These are phyloP conservation scores for Aquilaria yunnanensis DNA, from an alignment of 345 rosid genomes.

Conservation along the genomic window DNA sequence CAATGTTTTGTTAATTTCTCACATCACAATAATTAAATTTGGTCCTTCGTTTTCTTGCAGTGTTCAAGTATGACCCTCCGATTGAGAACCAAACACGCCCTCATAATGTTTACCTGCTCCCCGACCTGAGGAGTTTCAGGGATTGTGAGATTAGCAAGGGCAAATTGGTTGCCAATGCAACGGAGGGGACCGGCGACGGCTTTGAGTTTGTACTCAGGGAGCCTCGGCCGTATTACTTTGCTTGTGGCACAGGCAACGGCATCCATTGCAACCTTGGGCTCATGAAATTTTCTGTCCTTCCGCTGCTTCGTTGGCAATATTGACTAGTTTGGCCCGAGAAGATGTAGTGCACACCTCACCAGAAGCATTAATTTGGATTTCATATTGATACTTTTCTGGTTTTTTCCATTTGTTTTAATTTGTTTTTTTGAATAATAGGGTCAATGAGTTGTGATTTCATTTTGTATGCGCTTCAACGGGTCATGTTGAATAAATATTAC, in stretches of 20 bases:
- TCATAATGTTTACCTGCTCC: slow-evolving; percentile 63
- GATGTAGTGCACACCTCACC: background rate
- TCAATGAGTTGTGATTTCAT: too few species aligned
- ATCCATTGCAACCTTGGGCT: slow-evolving; percentile 56
- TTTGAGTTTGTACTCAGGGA: slow-evolving; percentile 41
- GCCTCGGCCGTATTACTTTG: slow-evolving; percentile 52
- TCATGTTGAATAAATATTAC: too few species aligned
- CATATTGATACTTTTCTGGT: too few species aligned
- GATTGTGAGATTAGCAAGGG: slow-evolving; percentile 48
- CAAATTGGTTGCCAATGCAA: slow-evolving; percentile 35
- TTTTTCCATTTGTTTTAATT: too few species aligned
- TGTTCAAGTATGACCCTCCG: slow-evolving; percentile 68
- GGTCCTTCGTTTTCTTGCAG: slow-evolving; percentile 26
- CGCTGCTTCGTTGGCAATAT: slow-evolving; percentile 26
- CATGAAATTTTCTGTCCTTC: slow-evolving; percentile 63
- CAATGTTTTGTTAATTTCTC: background rate
- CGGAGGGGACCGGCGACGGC: slow-evolving; percentile 56
- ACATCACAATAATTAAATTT: background rate
- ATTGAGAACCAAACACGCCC: slow-evolving; percentile 29
- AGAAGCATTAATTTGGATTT: too few species aligned
- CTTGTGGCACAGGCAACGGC: slow-evolving; percentile 57
- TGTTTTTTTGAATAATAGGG: too few species aligned
- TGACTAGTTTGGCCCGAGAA: background rate
- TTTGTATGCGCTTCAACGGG: too few species aligned
- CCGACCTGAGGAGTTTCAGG: slow-evolving; percentile 36